Percentiles rank a stretch among this genome's conserved stretches.
phyloP scores from a whole-genome alignment of 192 early-diverging fungal genomes.

The Jimgerdemannia flammicorona region DNA sequence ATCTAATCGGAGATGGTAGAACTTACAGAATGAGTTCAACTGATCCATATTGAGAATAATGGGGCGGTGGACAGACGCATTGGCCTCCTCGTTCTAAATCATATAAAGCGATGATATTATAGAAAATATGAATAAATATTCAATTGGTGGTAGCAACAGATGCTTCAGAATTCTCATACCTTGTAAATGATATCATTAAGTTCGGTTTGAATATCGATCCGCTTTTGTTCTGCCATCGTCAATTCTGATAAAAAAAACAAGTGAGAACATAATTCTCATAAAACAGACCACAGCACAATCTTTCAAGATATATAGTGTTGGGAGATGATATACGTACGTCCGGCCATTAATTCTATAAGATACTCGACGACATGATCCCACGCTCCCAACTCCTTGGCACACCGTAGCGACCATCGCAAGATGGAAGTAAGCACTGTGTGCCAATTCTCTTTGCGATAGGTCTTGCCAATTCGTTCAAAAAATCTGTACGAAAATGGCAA shows the following conservation, averaged over 20 bases:
- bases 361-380: slow-evolving; percentile 62
- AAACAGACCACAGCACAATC: no score
- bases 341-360: slow-evolving; percentile 67
- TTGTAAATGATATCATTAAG: slow-evolving; percentile 27
- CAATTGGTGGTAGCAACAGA: slow-evolving; percentile 11
- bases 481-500: slow-evolving; percentile 40
- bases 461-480: slow-evolving; percentile 84
- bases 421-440: slow-evolving; percentile 63
- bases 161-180: slow-evolving; percentile 10
- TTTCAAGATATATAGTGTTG: no score
- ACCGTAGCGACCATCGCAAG: slow-evolving; percentile 57
- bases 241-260: slow-evolving; percentile 4
- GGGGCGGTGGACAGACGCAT: slow-evolving; percentile 20
- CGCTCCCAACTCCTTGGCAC: slow-evolving; percentile 63
- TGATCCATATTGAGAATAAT: slow-evolving; percentile 54
- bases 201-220: slow-evolving; percentile 35
- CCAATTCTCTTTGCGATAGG: slow-evolving; percentile 88
- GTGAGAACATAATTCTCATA: no score
- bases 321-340: slow-evolving; percentile 17
- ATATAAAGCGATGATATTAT: neutral
- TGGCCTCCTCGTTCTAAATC: slow-evolving; percentile 14
- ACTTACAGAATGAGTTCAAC: slow-evolving; percentile 55
- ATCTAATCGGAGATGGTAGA: slow-evolving; percentile 29
- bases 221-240: slow-evolving; percentile 20
- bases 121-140: no score